These are phyloP conservation scores for Podaxis sp. DNA, from an alignment of 768 basidiomycete genomes.

Conservation along the genomic window DNA sequence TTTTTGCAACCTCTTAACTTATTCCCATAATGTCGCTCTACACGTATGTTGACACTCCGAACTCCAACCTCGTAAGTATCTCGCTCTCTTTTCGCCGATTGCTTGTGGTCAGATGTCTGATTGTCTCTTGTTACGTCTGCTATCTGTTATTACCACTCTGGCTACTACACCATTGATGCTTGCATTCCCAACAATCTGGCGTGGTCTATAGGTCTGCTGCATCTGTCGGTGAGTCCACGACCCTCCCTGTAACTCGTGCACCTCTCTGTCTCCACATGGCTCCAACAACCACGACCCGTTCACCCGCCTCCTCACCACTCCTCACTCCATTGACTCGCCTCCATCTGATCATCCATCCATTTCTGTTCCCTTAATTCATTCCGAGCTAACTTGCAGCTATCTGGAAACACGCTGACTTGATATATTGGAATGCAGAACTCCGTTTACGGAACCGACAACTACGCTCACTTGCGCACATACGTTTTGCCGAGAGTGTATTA, in stretches of 20 bases:
- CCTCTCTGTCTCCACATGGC: background rate
- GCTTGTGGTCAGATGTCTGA: background rate
- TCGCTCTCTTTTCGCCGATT: background rate
- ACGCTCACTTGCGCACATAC: conserved; percentile 78
- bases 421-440: conserved; percentile 36
- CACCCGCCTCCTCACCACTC: background rate
- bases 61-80: conserved; percentile 59
- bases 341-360: background rate
- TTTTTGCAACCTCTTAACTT: background rate
- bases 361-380: background rate
- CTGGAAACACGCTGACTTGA: background rate
- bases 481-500: conserved; percentile 81
- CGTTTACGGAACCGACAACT: conserved; percentile 74
- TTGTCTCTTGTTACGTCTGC: background rate
- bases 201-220: conserved; percentile 55
- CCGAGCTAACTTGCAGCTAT: background rate
- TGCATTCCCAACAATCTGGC: background rate
- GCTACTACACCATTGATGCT: background rate
- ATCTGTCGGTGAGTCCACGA: conserved; percentile 54
- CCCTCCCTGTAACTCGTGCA: background rate
- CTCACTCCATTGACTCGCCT: background rate
- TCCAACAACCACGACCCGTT: background rate
- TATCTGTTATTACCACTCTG: background rate
- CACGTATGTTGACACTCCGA: conserved; percentile 59
- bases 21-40: conserved; percentile 32